Evolutionary conservation across 495 filamentous ascomycete species (phyloP), one percentile per base, ranked within the genome.

Genomic region (Penicillium arizonense): DNA sequence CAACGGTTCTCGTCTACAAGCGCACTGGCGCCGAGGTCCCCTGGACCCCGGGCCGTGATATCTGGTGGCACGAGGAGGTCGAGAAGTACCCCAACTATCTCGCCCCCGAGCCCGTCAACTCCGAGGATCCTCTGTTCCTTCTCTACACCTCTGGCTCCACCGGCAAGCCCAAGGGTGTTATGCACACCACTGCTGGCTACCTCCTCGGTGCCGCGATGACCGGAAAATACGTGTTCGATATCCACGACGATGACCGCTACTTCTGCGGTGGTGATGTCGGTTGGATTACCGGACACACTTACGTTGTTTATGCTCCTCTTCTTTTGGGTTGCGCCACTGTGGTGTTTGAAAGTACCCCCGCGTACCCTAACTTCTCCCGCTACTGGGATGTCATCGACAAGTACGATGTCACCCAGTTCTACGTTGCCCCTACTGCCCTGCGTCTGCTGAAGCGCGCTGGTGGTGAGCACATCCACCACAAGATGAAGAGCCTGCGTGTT

Each of bases 221-320:
- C 34, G 95, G 91, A 60, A 99, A 97, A 73, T 97, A 99, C 63
- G 92, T 97, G 47, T 99, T 99, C 66, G 95, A 99, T 67, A 94
- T 99, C 57, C 94, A 99, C 59, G 87, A 91, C 42, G 84, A 84
- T 45, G 94, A 99, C 72, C 82, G 81, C 49, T 97, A 91, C 78
- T 97, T 97, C 82, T 97, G 94, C 62, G 94, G 90, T 69, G 95
- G 95, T 69, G 94, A 99, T 66, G 91, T 99, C 45, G 94, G 94
- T 59, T 99, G 94, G 94, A 97, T 99, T 65, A 97, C 95, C 40
- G 94, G 94, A n/a, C 94, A 99, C 74, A 96, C 94, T 41, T 99
- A 99, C 64, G 94, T 96, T 44, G 93, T 99, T 26, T 99, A 99
- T 64, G 90, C 94, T 10, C 94, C 94, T 48, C 80, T 99, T 38